These are phyloP conservation scores for Periconia macrospinosa DNA, from an alignment of 2,329 filamentous ascomycete species.

Conservation along the genomic window DNA sequence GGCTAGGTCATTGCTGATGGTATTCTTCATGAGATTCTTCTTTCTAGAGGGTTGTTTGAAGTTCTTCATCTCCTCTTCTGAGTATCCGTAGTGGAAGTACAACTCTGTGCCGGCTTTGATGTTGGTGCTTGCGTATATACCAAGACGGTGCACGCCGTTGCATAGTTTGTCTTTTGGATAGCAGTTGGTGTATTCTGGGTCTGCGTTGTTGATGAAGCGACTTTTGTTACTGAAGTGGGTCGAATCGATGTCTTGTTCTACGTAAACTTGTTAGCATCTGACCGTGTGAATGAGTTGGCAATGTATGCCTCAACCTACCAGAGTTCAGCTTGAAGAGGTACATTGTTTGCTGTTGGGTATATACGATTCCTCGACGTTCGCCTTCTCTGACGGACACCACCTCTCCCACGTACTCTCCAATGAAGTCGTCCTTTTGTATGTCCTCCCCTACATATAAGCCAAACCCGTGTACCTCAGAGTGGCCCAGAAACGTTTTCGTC, in stretches of 20 bases:
- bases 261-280: slow-evolving; percentile 7
- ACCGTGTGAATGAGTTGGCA: not conserved
- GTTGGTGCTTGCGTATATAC: slow-evolving; percentile 67
- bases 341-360: slow-evolving; percentile 63
- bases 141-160: slow-evolving; percentile 74
- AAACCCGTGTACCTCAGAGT: slow-evolving; percentile 73
- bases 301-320: slow-evolving; percentile 28
- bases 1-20: not conserved
- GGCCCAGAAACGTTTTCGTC: slow-evolving; percentile 69
- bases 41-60: slow-evolving; percentile 24
- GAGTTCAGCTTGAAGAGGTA: slow-evolving; percentile 61
- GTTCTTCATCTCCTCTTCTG: slow-evolving; percentile 18
- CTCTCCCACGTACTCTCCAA: slow-evolving; percentile 82
- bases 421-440: slow-evolving; percentile 69
- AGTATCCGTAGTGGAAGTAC: slow-evolving; percentile 74
- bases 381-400: slow-evolving; percentile 71
- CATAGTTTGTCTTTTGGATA: slow-evolving; percentile 71
- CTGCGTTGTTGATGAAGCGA: slow-evolving; percentile 80
- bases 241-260: slow-evolving; percentile 64
- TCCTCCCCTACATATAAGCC: slow-evolving; percentile 73
- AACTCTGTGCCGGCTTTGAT: slow-evolving; percentile 75
- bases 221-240: slow-evolving; percentile 78
- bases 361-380: slow-evolving; percentile 68
- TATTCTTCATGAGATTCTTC: not conserved
- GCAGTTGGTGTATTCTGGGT: slow-evolving; percentile 58